Percentiles rank a stretch among this genome's conserved stretches.
Conservation (phyloP, 352 stramenopile species). For the Plasmopara halstedii region DNA sequence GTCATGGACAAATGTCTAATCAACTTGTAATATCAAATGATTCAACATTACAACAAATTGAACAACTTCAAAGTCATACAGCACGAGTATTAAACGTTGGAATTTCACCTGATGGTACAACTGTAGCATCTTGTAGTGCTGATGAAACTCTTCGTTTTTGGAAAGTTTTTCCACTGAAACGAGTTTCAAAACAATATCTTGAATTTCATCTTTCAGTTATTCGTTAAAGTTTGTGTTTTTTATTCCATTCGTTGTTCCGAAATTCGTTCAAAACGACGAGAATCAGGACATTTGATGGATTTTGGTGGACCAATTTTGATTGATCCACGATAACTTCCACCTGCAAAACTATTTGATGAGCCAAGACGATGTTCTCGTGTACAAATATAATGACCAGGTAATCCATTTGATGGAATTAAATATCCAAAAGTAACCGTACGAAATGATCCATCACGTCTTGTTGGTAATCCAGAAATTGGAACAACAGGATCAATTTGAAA, state of each 20-base stretch:
- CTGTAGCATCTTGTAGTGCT: slow-evolving; percentile 88
- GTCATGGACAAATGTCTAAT: slow-evolving; percentile 81
- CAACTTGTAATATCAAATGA: slow-evolving; percentile 95
- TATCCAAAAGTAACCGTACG: slow-evolving; percentile 68
- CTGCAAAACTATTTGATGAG: slow-evolving; percentile 55
- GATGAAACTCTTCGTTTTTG: slow-evolving; percentile 98
- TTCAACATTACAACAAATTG: slow-evolving; percentile 87
- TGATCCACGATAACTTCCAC: slow-evolving; percentile 67
- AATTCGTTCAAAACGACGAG: slow-evolving; percentile 53
- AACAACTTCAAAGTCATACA: slow-evolving; percentile 92
- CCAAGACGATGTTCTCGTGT: slow-evolving; percentile 44
- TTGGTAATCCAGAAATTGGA: slow-evolving; percentile 49
- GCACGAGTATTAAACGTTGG: slow-evolving; percentile 90
- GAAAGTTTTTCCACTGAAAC: slow-evolving; percentile 75
- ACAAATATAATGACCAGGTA: slow-evolving; percentile 79
- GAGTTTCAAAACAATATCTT: too few relatives aligned
- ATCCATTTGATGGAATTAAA: slow-evolving; percentile 52
- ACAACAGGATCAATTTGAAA: slow-evolving; percentile 79
- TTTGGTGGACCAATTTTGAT: slow-evolving; percentile 65
- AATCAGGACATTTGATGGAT: slow-evolving; percentile 36
- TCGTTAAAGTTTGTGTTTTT: too few relatives aligned
- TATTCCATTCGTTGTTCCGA: slow-evolving; percentile 61
- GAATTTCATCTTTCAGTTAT: too few relatives aligned
- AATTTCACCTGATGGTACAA: slow-evolving; percentile 87
- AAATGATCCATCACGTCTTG: slow-evolving; percentile 40